A percentile compares a stretch with the other conserved stretches of the same genome.
Conservation (phyloP, 768 basidiomycete species). For the Tulasnella sp. region DNA sequence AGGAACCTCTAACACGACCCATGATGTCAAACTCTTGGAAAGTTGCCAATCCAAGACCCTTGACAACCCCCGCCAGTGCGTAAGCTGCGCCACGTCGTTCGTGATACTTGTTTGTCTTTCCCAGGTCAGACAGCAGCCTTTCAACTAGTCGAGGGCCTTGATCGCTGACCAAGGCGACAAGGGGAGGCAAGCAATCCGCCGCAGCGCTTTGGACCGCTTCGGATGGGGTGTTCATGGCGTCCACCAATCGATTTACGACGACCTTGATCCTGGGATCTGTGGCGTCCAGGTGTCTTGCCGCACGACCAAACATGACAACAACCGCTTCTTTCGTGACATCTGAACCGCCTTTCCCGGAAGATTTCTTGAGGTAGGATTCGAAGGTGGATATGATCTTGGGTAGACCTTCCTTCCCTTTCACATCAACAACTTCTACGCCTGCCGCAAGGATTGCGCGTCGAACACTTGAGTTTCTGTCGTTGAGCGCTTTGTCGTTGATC, state of each 20-base stretch:
- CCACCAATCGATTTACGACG: conserved; percentile 76
- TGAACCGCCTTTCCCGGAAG: conserved; percentile 48
- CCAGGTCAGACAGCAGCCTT: conserved; percentile 62
- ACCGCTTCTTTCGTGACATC: conserved; percentile 92
- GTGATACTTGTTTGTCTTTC: conserved; percentile 76
- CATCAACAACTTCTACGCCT: conserved; percentile 69
- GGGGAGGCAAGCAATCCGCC: conserved; percentile 84
- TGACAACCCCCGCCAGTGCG: conserved; percentile 84
- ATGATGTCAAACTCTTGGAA: conserved; percentile 81
- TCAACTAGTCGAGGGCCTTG: conserved; percentile 57
- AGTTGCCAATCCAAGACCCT: conserved; percentile 76
- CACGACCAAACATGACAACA: conserved; percentile 86
- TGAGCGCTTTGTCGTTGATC: conserved; percentile 74
- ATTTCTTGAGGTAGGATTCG: conserved; percentile 53
- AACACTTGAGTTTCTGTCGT: conserved; percentile 72
- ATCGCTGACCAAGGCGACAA: conserved; percentile 59
- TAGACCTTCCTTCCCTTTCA: conserved; percentile 62
- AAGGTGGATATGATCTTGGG: conserved; percentile 70
- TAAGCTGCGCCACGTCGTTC: conserved; percentile 95
- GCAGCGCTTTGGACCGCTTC: conserved; percentile 96
- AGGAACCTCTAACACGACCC: conserved; percentile 53
- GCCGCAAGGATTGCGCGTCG: conserved; percentile 81
- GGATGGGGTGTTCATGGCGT: conserved; percentile 84
- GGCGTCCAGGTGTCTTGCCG: conserved; percentile 75
- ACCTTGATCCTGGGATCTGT: conserved; percentile 64